Evolutionary conservation across 2,329 filamentous ascomycete genomes (phyloP).

Genomic region (Diplodia intermedia): DNA sequence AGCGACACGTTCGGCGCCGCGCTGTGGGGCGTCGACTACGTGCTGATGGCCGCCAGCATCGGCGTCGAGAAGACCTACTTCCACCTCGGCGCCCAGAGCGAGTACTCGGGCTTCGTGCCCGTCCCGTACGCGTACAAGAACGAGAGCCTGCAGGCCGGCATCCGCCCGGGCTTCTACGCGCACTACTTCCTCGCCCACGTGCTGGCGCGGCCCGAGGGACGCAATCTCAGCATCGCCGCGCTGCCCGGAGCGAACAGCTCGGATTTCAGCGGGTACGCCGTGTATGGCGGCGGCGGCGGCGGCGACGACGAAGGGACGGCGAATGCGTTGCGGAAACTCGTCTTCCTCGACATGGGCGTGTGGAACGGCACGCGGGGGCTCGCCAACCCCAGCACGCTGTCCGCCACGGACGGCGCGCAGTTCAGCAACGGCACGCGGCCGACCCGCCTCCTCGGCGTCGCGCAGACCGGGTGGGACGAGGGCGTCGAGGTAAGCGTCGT

Average conservation of each 20-base stretch:
- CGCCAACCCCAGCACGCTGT: constrained; percentile 27
- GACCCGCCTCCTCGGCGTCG: not conserved
- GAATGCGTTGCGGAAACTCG: constrained; percentile 4
- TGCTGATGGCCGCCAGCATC: constrained; percentile 26
- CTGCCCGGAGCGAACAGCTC: constrained; percentile 15
- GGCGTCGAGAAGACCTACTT: constrained; percentile 50
- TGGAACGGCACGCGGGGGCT: constrained; percentile 27
- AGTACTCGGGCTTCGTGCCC: constrained; percentile 33
- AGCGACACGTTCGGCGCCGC: constrained; percentile 58
- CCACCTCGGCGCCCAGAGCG: constrained; percentile 55
- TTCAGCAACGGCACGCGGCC: constrained; percentile 26
- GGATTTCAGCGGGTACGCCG: constrained; percentile 27
- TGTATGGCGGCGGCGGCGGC: not conserved
- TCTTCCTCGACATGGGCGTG: constrained; percentile 30
- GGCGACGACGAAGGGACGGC: not conserved
- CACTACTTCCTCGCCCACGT: constrained; percentile 32
- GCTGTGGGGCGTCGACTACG: constrained; percentile 60
- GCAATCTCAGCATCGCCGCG: not conserved
- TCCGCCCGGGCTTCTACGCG: constrained; percentile 29
- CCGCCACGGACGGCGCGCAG: constrained; percentile 12
- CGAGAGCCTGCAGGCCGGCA: constrained; percentile 16
- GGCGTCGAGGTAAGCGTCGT: constrained; percentile 3
- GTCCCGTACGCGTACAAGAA: constrained; percentile 25
- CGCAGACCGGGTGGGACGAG: constrained; percentile 19
- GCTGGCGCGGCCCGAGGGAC: not conserved